phyloP scores from a whole-genome alignment of 176 grass and related monocot species.

The Puya raimondii region DNA sequence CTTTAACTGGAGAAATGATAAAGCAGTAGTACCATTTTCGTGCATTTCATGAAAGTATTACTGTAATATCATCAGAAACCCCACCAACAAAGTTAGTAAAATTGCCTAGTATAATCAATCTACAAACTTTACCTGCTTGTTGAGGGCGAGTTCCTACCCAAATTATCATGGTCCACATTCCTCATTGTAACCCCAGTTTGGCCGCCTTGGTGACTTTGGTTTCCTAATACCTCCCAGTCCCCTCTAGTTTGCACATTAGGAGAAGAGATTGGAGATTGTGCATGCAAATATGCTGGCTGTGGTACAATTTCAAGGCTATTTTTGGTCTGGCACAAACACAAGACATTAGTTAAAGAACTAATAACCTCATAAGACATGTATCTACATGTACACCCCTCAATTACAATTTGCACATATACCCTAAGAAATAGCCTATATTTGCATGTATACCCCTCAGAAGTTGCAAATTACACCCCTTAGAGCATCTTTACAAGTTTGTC shows the following conservation, averaged over 20 bases:
- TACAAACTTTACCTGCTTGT: constrained; percentile 39
- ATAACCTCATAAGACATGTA: too few relatives aligned
- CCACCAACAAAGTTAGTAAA: not conserved
- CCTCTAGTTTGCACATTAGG: constrained; percentile 47
- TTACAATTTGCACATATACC: too few relatives aligned
- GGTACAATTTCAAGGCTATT: constrained; percentile 59
- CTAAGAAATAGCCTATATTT: too few relatives aligned
- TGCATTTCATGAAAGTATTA: not conserved
- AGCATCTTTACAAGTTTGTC: too few relatives aligned
- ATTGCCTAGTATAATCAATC: not conserved
- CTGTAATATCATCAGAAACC: not conserved
- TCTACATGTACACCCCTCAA: too few relatives aligned
- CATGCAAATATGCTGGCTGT: constrained; percentile 47
- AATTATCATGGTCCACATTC: constrained; percentile 40
- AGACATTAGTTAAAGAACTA: not conserved
- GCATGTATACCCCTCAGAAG: too few relatives aligned
- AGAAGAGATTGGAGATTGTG: constrained; percentile 71
- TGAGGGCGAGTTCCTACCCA: constrained; percentile 33
- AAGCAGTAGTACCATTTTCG: not conserved
- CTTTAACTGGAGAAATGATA: not conserved
- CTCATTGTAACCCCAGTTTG: constrained; percentile 32
- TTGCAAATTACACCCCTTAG: too few relatives aligned
- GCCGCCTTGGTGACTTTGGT: constrained; percentile 41
- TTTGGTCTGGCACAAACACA: constrained; percentile 40
- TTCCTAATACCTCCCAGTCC: constrained; percentile 39